Percentiles rank a stretch among this genome's conserved stretches.
Evolutionary conservation across 495 filamentous ascomycete species (phyloP).

Genomic region (Copromyces sp.): DNA sequence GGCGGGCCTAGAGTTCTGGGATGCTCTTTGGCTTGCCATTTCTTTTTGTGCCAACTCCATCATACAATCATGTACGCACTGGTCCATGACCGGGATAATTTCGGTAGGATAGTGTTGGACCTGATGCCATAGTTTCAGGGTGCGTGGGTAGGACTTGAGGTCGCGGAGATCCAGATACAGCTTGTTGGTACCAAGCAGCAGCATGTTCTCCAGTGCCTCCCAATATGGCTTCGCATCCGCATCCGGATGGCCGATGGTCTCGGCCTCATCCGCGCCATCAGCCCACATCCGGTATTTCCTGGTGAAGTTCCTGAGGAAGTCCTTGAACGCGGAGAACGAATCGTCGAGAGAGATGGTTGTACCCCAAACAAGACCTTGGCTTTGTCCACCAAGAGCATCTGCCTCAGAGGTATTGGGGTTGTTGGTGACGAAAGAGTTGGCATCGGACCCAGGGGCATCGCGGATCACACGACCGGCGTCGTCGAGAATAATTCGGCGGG

Average conservation of each 20-base stretch:
- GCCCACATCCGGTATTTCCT: constrained; percentile 87
- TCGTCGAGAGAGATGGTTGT: constrained; percentile 92
- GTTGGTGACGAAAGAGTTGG: constrained; percentile 74
- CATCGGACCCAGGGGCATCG: constrained; percentile 56
- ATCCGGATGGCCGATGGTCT: constrained; percentile 53
- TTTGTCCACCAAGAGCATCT: constrained; percentile 70
- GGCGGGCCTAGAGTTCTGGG: background rate
- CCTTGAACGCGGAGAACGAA: constrained; percentile 74
- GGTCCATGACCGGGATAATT: constrained; percentile 94
- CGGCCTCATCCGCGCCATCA: constrained; percentile 68
- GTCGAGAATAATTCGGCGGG: constrained; percentile 69
- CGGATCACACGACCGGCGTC: constrained; percentile 64
- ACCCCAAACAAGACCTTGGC: constrained; percentile 85
- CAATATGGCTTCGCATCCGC: constrained; percentile 68
- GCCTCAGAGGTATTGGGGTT: constrained; percentile 88
- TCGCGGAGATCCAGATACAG: constrained; percentile 85
- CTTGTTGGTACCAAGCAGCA: constrained; percentile 66
- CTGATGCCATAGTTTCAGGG: constrained; percentile 90
- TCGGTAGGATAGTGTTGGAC: constrained; percentile 86
- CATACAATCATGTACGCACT: constrained; percentile 84
- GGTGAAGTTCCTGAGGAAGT: constrained; percentile 82
- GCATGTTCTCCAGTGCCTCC: constrained; percentile 81
- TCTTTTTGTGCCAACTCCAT: constrained; percentile 76
- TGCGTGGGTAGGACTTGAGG: constrained; percentile 86
- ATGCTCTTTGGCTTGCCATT: constrained; percentile 56